Conservation (phyloP, 2,329 filamentous ascomycete species). For the Colletotrichum sansevieriae region DNA sequence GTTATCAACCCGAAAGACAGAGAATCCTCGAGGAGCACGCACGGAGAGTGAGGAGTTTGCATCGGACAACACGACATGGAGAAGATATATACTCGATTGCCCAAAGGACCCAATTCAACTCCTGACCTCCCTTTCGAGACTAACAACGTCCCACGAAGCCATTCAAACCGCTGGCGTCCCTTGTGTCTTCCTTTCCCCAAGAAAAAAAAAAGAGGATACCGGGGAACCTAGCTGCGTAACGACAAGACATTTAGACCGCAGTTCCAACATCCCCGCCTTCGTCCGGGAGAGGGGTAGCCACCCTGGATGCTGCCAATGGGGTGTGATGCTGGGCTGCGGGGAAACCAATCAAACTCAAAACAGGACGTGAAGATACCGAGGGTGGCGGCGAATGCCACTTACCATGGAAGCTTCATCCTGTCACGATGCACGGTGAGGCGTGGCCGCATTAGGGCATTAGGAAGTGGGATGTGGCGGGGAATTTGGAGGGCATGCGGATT, state of each 20-base stretch:
- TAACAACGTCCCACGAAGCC: constrained; percentile 25
- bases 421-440: constrained; percentile 20
- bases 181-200: constrained; percentile 30
- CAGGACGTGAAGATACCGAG: constrained; percentile 36
- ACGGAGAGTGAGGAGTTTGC: constrained; percentile 7
- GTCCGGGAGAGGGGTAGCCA: constrained; percentile 21
- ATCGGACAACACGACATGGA: constrained; percentile 30
- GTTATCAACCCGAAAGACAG: constrained; percentile 16
- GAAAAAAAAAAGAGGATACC: constrained; percentile 27
- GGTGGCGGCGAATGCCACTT: constrained; percentile 28
- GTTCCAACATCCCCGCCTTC: constrained; percentile 20
- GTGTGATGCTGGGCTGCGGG: constrained; percentile 26
- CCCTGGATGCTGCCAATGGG: constrained; percentile 22
- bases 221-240: background rate
- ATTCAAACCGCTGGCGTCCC: constrained; percentile 24
- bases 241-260: constrained; percentile 16
- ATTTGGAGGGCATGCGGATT: constrained; percentile 6
- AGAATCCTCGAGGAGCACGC: background rate
- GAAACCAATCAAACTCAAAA: constrained; percentile 36
- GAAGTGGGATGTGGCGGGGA: background rate
- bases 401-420: constrained; percentile 10
- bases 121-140: constrained; percentile 18
- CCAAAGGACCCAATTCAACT: background rate
- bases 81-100: constrained; percentile 17
- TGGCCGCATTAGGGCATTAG: constrained; percentile 27